Evolutionary conservation across 805 yeast genomes (phyloP).

Genomic region (Cyberlindnera maritima): DNA sequence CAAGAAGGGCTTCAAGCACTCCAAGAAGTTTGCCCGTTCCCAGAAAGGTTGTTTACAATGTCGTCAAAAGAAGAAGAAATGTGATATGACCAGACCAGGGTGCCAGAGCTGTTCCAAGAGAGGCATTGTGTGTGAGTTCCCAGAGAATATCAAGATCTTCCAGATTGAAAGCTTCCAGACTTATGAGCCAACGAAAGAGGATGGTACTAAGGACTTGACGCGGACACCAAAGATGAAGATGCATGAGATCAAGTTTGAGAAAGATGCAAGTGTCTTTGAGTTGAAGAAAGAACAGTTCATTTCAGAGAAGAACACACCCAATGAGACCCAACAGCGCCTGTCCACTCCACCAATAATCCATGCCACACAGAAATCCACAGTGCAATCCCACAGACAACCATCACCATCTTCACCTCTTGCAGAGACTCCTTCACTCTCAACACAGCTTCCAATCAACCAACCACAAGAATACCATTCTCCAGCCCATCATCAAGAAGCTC

Average conservation of each 20-base stretch:
- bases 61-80: conserved; percentile 30
- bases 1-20: conserved; percentile 23
- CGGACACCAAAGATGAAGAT: not conserved
- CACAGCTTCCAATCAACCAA: not conserved
- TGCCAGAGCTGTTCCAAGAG: conserved; percentile 27
- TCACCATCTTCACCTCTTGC: not conserved
- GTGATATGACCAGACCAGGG: conserved; percentile 27
- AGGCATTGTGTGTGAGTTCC: conserved; percentile 25
- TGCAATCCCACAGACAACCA: too few species aligned
- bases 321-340: too few species aligned
- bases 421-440: not conserved
- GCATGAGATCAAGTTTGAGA: conserved; percentile 4
- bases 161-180: conserved; percentile 9
- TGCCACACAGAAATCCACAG: too few species aligned
- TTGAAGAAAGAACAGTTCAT: too few species aligned
- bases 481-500: not conserved
- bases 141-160: conserved; percentile 28
- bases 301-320: too few species aligned
- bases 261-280: too few species aligned
- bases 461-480: not conserved
- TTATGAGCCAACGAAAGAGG: not conserved
- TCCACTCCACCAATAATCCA: too few species aligned
- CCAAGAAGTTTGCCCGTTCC: conserved; percentile 28
- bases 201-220: not conserved
- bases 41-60: conserved; percentile 30